Conservation (phyloP, 2,329 filamentous ascomycete species). For the Colletotrichum spaethianum region DNA sequence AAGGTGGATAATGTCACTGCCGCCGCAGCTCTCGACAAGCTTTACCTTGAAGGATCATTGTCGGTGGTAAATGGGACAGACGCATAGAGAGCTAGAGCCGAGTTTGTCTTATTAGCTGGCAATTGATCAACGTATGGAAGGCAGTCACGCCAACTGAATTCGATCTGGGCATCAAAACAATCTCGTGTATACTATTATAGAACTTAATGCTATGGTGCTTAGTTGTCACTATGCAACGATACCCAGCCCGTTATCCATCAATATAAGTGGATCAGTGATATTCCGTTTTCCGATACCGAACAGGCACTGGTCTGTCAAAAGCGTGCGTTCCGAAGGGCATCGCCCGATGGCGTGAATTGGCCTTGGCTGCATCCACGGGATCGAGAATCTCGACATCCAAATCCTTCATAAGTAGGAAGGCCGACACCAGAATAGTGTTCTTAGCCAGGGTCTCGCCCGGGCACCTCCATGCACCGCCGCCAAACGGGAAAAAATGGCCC, state of each 20-base stretch:
- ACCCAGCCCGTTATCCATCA: too few relatives aligned
- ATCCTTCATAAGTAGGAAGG: not conserved
- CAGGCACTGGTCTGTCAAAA: constrained; percentile 18
- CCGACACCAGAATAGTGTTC: constrained; percentile 22
- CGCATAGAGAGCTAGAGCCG: not conserved
- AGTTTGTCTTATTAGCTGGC: too few relatives aligned
- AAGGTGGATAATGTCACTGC: constrained; percentile 49
- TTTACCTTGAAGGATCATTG: constrained; percentile 47
- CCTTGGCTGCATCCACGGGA: not conserved
- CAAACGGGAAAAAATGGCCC: constrained; percentile 35
- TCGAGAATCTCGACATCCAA: constrained; percentile 16
- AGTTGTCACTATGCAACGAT: not conserved
- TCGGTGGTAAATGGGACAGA: not conserved
- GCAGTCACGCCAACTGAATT: not conserved
- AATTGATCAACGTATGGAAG: not conserved
- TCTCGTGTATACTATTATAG: too few relatives aligned
- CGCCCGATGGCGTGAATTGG: not conserved
- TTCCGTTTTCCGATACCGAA: not conserved
- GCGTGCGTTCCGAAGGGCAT: constrained; percentile 33
- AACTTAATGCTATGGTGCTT: not conserved
- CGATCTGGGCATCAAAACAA: too few relatives aligned
- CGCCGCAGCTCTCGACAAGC: constrained; percentile 48
- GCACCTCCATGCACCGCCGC: constrained; percentile 34
- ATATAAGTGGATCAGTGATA: too few relatives aligned
- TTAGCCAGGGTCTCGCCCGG: constrained; percentile 34